Evolutionary conservation across 1,284 basidiomycete species (phyloP).

Genomic region (Malassezia globosa): DNA sequence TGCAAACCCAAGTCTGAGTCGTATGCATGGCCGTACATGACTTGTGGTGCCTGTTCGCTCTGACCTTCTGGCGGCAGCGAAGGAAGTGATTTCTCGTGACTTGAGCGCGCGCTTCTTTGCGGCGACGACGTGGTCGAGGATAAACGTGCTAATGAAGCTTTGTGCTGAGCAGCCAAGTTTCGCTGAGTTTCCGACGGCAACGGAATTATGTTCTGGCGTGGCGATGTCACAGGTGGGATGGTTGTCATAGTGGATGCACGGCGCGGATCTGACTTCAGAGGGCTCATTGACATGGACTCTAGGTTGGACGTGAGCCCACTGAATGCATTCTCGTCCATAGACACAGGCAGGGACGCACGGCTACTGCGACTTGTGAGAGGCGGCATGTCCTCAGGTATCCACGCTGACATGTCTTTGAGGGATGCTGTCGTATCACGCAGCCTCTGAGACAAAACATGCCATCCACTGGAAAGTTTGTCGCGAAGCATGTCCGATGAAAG

Average conservation of each 20-base stretch:
- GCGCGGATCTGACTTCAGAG: too few relatives aligned
- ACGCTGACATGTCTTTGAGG: slow-evolving; percentile 2
- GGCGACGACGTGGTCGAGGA: too few relatives aligned
- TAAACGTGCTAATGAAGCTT: too few relatives aligned
- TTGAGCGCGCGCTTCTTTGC: too few relatives aligned
- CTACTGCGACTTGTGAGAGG: slow-evolving; percentile 7
- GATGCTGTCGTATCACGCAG: slow-evolving; percentile 8
- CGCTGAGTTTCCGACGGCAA: too few relatives aligned
- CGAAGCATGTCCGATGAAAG: background rate
- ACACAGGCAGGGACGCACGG: slow-evolving; percentile 2
- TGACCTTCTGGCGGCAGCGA: too few relatives aligned
- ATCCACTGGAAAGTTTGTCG: slow-evolving; percentile 10
- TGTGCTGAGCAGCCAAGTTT: too few relatives aligned
- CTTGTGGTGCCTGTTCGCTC: too few relatives aligned
- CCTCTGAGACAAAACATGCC: slow-evolving; percentile 13
- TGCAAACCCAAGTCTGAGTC: too few relatives aligned
- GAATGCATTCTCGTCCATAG: background rate
- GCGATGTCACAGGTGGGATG: background rate
- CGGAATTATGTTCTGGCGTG: too few relatives aligned
- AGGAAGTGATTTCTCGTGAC: too few relatives aligned
- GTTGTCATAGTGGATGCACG: background rate
- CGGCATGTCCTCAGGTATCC: slow-evolving; percentile 1
- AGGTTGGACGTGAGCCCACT: background rate
- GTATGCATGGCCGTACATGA: too few relatives aligned
- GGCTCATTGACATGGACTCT: background rate